These are phyloP conservation scores for Leucosporidium creatinivorum DNA, from an alignment of 768 basidiomycete genomes.

Conservation along the genomic window DNA sequence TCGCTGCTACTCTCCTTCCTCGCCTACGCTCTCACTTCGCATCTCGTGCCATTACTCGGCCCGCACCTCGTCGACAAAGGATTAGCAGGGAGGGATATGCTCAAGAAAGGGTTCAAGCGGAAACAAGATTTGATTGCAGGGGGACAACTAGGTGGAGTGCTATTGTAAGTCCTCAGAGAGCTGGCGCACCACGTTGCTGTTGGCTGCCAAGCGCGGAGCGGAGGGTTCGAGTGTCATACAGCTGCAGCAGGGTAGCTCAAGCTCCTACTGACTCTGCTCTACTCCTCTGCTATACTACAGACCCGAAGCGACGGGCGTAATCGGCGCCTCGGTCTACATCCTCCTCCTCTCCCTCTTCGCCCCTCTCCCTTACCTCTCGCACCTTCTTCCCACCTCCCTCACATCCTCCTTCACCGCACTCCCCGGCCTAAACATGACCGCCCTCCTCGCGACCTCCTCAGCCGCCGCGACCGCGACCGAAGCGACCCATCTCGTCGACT, in stretches of 20 bases:
- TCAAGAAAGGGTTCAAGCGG: slow-evolving; percentile 61
- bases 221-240: not conserved
- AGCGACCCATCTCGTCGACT: not conserved
- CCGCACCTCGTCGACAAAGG: slow-evolving; percentile 71
- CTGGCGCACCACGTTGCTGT: not conserved
- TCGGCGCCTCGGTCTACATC: slow-evolving; percentile 83
- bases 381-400: slow-evolving; percentile 36
- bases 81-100: slow-evolving; percentile 74
- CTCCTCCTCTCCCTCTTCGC: slow-evolving; percentile 82
- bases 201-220: not conserved
- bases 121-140: slow-evolving; percentile 50
- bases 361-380: slow-evolving; percentile 82
- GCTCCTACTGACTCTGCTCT: not conserved
- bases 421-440: not conserved
- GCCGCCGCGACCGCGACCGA: slow-evolving; percentile 1
- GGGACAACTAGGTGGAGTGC: slow-evolving; percentile 16
- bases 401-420: not conserved
- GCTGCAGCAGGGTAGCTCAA: not conserved
- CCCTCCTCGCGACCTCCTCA: not conserved
- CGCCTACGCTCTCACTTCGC: slow-evolving; percentile 60
- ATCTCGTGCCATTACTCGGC: slow-evolving; percentile 75
- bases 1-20: not conserved
- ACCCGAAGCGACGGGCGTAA: slow-evolving; percentile 87
- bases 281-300: slow-evolving; percentile 44
- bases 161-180: not conserved